Percentiles rank a stretch among this genome's conserved stretches.
These are phyloP conservation scores for Talaromyces sp. DNA, from an alignment of 2,329 filamentous ascomycete species.

Conservation along the genomic window DNA sequence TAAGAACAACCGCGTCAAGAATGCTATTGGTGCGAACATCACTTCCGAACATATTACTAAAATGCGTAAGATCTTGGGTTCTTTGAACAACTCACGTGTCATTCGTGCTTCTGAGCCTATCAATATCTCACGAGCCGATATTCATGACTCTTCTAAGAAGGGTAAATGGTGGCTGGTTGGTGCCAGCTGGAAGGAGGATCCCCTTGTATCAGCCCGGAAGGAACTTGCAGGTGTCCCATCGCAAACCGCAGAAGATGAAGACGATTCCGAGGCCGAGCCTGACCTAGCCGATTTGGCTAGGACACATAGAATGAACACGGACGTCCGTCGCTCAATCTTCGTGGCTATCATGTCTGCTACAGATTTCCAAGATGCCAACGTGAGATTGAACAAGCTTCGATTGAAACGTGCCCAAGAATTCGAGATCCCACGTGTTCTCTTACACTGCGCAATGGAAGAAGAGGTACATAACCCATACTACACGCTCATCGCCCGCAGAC, in stretches of 20 bases:
- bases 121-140: conserved; percentile 77
- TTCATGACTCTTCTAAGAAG: conserved; percentile 78
- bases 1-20: conserved; percentile 90
- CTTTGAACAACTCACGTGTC: conserved; percentile 65
- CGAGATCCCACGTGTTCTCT: conserved; percentile 83
- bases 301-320: conserved; percentile 83
- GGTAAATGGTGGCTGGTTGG: conserved; percentile 99
- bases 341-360: conserved; percentile 82
- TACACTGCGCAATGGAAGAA: conserved; percentile 85
- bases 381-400: conserved; percentile 76
- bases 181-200: conserved; percentile 73
- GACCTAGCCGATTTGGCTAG: conserved; percentile 75
- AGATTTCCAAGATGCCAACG: conserved; percentile 81
- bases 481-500: conserved; percentile 75
- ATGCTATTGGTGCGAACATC: conserved; percentile 69
- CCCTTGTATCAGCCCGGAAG: conserved; percentile 39
- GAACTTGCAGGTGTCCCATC: conserved; percentile 29
- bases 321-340: conserved; percentile 88
- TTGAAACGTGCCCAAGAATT: conserved; percentile 84
- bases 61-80: conserved; percentile 86
- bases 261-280: conserved; percentile 48
- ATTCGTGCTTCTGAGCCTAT: conserved; percentile 79
- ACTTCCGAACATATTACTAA: conserved; percentile 79
- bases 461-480: conserved; percentile 91
- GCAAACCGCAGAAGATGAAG: conserved; percentile 15